phyloP scores from a whole-genome alignment of 179 eudicot species.

The Beta corolliflora region DNA sequence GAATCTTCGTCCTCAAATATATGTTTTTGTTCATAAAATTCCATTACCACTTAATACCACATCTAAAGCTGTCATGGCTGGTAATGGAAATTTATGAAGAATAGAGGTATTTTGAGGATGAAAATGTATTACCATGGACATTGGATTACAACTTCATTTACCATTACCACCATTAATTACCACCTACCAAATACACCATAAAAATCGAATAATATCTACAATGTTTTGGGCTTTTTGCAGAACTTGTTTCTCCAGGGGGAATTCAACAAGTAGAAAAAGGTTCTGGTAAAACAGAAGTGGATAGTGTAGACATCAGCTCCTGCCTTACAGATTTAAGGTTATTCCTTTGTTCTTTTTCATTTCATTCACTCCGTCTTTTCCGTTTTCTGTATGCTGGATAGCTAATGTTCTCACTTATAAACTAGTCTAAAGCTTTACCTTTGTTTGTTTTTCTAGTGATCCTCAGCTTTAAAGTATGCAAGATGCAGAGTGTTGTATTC shows the following conservation, averaged over 20 bases:
- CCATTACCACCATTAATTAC: too few relatives aligned
- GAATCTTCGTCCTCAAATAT: too few relatives aligned
- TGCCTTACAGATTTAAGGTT: slow-evolving; percentile 5
- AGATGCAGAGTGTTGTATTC: neutral
- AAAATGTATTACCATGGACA: too few relatives aligned
- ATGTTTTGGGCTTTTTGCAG: slow-evolving; percentile 1
- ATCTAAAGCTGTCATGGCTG: too few relatives aligned
- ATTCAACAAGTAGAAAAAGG: too few relatives aligned
- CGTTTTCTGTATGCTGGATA: neutral
- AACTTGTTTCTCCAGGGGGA: neutral
- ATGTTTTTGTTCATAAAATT: too few relatives aligned
- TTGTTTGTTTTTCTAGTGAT: neutral
- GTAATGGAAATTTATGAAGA: too few relatives aligned
- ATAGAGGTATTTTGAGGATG: too few relatives aligned
- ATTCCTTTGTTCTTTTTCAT: neutral
- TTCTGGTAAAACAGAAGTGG: neutral
- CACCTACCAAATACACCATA: too few relatives aligned
- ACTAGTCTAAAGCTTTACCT: neutral
- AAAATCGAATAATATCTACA: neutral
- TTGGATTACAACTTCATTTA: too few relatives aligned
- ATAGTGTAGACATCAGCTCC: slow-evolving; percentile 2
- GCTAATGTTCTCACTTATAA: neutral
- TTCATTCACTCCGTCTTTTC: neutral
- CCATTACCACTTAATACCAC: too few relatives aligned
- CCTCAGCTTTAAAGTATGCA: neutral